These are phyloP conservation scores for Mucor sp. DNA, from an alignment of 371 early-diverging fungal species.

Conservation along the genomic window DNA sequence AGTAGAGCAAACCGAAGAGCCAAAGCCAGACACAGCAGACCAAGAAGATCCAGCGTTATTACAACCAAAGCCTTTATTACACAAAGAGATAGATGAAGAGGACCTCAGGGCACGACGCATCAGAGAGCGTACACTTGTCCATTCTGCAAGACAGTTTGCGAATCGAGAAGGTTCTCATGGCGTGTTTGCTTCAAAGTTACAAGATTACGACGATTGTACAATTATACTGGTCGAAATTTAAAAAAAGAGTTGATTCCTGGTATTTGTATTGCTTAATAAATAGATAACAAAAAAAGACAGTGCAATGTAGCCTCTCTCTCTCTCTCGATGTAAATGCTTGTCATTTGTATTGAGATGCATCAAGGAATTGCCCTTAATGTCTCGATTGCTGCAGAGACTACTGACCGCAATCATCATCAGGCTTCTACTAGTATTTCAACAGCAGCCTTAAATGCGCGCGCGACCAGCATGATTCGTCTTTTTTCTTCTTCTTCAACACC, in stretches of 20 bases:
- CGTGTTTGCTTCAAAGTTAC: slow-evolving; percentile 52
- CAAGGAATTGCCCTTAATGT: no score
- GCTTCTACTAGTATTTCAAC: no score
- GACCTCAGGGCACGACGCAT: slow-evolving; percentile 32
- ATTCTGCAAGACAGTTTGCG: slow-evolving; percentile 49
- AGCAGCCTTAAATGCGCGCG: no score
- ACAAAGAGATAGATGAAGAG: slow-evolving; percentile 38
- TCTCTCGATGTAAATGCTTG: no score
- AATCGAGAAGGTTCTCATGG: slow-evolving; percentile 52
- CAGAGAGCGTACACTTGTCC: slow-evolving; percentile 43
- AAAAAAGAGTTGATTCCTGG: background rate
- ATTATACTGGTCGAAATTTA: slow-evolving; percentile 52
- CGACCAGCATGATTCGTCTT: background rate
- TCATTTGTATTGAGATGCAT: no score
- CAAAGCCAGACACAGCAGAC: background rate
- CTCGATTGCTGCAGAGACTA: no score
- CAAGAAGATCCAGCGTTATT: slow-evolving; percentile 2
- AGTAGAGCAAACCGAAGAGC: background rate
- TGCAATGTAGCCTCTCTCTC: background rate
- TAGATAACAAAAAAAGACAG: background rate
- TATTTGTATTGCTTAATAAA: background rate
- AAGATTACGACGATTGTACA: slow-evolving; percentile 59
- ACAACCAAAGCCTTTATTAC: slow-evolving; percentile 34
- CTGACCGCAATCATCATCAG: no score
- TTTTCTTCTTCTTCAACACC: background rate